Percentiles rank a stretch among this genome's conserved stretches.
phyloP scores from a whole-genome alignment of 2,329 filamentous ascomycete genomes.

The Pseudocercospora cruenta region DNA sequence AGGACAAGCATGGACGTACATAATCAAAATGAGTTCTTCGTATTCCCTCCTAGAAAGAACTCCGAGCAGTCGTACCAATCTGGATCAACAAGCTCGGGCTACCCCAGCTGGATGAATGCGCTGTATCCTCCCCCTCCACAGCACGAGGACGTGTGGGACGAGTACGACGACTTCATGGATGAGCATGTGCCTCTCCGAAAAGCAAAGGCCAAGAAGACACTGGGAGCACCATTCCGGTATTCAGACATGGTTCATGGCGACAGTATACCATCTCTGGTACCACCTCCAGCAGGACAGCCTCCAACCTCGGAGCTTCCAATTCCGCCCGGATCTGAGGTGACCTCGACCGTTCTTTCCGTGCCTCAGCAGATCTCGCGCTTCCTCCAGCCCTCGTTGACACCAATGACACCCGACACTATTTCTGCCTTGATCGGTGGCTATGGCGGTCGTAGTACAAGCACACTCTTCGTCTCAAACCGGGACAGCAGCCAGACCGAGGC shows the following conservation, averaged over 20 bases:
- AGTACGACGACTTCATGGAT: slow-evolving; percentile 87
- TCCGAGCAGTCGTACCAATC: slow-evolving; percentile 63
- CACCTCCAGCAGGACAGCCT: slow-evolving; percentile 19
- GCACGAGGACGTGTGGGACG: slow-evolving; percentile 92
- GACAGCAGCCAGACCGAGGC: slow-evolving; percentile 12
- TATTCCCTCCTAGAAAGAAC: slow-evolving; percentile 72
- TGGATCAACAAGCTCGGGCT: slow-evolving; percentile 65
- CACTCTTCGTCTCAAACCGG: slow-evolving; percentile 30
- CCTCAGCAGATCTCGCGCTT: slow-evolving; percentile 37
- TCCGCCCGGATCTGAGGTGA: slow-evolving; percentile 13
- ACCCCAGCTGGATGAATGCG: slow-evolving; percentile 45
- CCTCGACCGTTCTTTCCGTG: slow-evolving; percentile 29
- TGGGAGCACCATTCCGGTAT: slow-evolving; percentile 57
- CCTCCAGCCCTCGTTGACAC: slow-evolving; percentile 37
- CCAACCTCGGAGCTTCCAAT: slow-evolving; percentile 24
- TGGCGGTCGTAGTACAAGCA: slow-evolving; percentile 45
- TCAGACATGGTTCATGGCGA: slow-evolving; percentile 54
- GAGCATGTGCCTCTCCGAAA: slow-evolving; percentile 61
- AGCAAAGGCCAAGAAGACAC: slow-evolving; percentile 55
- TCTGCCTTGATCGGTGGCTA: slow-evolving; percentile 59
- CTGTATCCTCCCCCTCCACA: slow-evolving; percentile 27
- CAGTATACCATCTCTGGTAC: slow-evolving; percentile 16
- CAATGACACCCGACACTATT: slow-evolving; percentile 55
- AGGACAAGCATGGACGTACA: slow-evolving; percentile 32
- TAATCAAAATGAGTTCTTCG: slow-evolving; percentile 64